Evolutionary conservation across 78 protist genomes (phyloP).

Genomic region (Protostelium mycophagum): DNA sequence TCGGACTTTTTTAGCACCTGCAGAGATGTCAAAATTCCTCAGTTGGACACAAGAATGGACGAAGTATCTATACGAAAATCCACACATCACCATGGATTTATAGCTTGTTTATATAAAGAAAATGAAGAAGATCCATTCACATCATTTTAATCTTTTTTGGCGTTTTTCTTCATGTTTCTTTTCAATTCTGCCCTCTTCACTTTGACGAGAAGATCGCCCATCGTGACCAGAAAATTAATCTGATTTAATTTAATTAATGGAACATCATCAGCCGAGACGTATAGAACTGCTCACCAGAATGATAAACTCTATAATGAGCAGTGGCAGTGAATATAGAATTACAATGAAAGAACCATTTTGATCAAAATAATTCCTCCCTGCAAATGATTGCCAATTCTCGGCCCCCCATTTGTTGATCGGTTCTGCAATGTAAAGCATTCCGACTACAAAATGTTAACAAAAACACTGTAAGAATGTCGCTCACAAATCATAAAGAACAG

Average conservation of each 20-base stretch:
- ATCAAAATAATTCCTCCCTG: background rate
- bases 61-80: too few relatives aligned
- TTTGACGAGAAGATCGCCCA: background rate
- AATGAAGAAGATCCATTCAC: too few relatives aligned
- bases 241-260: too few relatives aligned
- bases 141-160: too few relatives aligned
- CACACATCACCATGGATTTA: too few relatives aligned
- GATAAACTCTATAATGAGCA: background rate
- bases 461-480: background rate
- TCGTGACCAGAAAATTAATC: background rate
- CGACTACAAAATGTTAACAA: background rate
- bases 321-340: background rate
- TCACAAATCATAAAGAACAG: background rate
- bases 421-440: background rate
- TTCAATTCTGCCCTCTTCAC: background rate
- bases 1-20: too few relatives aligned
- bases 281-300: constrained; percentile 1
- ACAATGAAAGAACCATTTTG: background rate
- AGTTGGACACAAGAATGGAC: too few relatives aligned
- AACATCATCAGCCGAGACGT: too few relatives aligned
- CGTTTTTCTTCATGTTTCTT: background rate
- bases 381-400: background rate
- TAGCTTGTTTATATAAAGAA: too few relatives aligned
- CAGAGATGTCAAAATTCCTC: too few relatives aligned
- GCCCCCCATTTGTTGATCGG: background rate